Evolutionary conservation across 2,329 filamentous ascomycete genomes (phyloP), one percentile per base, ranked within the genome.

Genomic region (Pyricularia pennisetigena): DNA sequence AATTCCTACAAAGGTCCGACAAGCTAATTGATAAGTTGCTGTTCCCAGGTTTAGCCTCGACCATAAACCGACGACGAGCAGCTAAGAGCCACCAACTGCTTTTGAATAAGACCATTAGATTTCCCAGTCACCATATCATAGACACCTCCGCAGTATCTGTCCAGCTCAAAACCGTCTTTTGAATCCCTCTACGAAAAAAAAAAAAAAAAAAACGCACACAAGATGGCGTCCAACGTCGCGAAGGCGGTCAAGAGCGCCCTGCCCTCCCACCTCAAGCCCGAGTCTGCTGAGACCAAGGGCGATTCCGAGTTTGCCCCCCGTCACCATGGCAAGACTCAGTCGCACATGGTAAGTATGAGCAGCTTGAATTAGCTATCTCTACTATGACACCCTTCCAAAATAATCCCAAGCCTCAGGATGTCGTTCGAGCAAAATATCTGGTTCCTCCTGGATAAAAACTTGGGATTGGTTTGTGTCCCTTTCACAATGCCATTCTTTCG

Each of bases 291-390:
- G 66, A 78, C 77, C 70, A 84, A 80, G 70, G 80, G 78, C 66
- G 81, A 82, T 70, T 75, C 76, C 71, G 82, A 81, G 72, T 84
- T 88, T 72, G 81, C 85, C 74, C 83, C 84, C 73, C 88, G 89
- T 78, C 91, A 92, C 78, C 90, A 94, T 79, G 91, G 91, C 82
- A 94, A 94, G 86, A 91, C 90, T 73, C 90, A 91, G 79, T 93
- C 90, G 70, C 91, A 94, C 81, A 91, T 94, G 88, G 91, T 91
- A 81, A 87, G 90, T 88, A 16, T 69, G 28, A 57, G 16, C 26
- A 30, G 6, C 35, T 24, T 28, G 7, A 5, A 23, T 10, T 26
- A 26, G n/a, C 57, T 24, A n/a, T 61, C n/a, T 61, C 10, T 61
- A 26, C 23, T n/a, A 49, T n/a, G 41, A 3, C 41, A 49, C 20